Percentiles rank a stretch among this genome's conserved stretches.
Evolutionary conservation across 805 yeast species (phyloP).

Genomic region (Naumovozyma castellii): DNA sequence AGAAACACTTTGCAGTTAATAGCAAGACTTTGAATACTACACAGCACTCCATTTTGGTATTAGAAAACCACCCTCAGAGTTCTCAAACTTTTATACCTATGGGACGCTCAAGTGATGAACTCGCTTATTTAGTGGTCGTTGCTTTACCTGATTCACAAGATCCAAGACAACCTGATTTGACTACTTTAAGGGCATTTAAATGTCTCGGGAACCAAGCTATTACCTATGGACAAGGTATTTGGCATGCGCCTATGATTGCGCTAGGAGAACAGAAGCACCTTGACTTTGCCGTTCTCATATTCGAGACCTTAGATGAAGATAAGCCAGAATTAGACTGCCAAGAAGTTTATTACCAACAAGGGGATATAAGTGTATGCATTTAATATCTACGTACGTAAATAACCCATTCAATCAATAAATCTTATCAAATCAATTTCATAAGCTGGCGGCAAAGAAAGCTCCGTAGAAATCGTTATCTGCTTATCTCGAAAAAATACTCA

Average conservation of each 20-base stretch:
- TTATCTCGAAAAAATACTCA: too few species aligned
- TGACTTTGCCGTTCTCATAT: slow-evolving; percentile 83
- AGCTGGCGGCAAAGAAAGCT: too few species aligned
- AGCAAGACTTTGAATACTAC: not conserved
- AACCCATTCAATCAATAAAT: too few species aligned
- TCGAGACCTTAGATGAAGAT: slow-evolving; percentile 68
- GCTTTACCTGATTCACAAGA: slow-evolving; percentile 42
- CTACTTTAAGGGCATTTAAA: slow-evolving; percentile 53
- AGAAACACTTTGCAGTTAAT: slow-evolving; percentile 14
- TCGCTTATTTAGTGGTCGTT: slow-evolving; percentile 71
- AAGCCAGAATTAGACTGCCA: slow-evolving; percentile 58
- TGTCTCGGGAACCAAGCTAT: slow-evolving; percentile 82
- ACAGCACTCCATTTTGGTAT: slow-evolving; percentile 42
- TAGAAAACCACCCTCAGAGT: slow-evolving; percentile 83
- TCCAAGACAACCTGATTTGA: slow-evolving; percentile 53
- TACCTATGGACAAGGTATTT: slow-evolving; percentile 66
- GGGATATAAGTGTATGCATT: slow-evolving; percentile 4
- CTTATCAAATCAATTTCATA: too few species aligned
- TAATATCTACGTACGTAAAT: not conserved
- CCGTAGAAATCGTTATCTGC: too few species aligned
- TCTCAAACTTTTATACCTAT: slow-evolving; percentile 89
- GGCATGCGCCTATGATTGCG: slow-evolving; percentile 98
- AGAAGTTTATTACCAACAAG: slow-evolving; percentile 52
- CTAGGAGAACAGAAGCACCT: slow-evolving; percentile 41
- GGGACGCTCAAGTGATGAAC: slow-evolving; percentile 50